These are phyloP conservation scores for Kwoniella sp. DNA, from an alignment of 768 basidiomycete species.

Conservation along the genomic window DNA sequence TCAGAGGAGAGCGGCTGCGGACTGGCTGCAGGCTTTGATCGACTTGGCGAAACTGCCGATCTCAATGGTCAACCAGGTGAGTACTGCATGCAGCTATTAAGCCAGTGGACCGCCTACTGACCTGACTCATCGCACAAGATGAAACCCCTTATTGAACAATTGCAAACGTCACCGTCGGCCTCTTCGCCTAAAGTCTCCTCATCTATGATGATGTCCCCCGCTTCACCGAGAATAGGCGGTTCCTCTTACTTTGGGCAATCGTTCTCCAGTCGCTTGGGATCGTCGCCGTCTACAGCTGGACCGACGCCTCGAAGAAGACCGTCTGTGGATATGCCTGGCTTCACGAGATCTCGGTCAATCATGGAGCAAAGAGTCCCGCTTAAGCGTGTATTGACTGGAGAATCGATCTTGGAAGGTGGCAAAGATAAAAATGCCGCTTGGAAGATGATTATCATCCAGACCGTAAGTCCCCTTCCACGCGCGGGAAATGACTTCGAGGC, in stretches of 20 bases:
- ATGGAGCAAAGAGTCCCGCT: conserved; percentile 48
- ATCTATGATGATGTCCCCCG: conserved; percentile 27
- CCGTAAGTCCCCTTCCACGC: conserved; percentile 14
- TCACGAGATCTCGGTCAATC: conserved; percentile 32
- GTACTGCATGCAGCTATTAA: background rate
- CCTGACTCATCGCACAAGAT: conserved; percentile 17
- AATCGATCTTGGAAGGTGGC: conserved; percentile 49
- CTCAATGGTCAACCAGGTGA: conserved; percentile 34
- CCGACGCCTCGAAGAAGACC: conserved; percentile 31
- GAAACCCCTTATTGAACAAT: conserved; percentile 34
- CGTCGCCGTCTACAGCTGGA: conserved; percentile 27
- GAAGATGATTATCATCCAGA: conserved; percentile 52
- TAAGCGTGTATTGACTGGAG: conserved; percentile 48
- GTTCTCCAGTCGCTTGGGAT: conserved; percentile 32
- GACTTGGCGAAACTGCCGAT: conserved; percentile 37
- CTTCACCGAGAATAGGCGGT: conserved; percentile 31
- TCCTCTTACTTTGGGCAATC: conserved; percentile 39
- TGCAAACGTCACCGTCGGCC: conserved; percentile 16
- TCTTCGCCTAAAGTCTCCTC: conserved; percentile 13
- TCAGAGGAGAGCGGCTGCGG: conserved; percentile 32
- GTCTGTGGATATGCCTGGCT: conserved; percentile 35
- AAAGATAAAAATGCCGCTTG: conserved; percentile 56
- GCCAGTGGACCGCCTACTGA: conserved; percentile 2
- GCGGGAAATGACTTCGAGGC: background rate
- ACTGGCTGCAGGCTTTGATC: conserved; percentile 31